phyloP scores from a whole-genome alignment of 164 flowering plant genomes.

The Vitis vinifera region DNA sequence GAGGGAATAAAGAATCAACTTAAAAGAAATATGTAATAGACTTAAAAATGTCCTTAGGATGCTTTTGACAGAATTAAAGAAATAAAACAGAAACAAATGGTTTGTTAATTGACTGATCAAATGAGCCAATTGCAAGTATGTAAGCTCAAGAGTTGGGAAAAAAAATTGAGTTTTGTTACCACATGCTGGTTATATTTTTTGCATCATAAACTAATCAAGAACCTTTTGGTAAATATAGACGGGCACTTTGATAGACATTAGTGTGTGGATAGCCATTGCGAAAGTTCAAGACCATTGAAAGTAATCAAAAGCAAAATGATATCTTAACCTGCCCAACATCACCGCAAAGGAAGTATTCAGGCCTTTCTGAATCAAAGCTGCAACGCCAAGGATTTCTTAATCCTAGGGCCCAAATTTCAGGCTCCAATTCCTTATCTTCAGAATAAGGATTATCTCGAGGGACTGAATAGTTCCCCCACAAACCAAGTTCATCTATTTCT shows the following conservation, averaged over 20 bases:
- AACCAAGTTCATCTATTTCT: constrained; percentile 23
- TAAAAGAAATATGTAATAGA: too few species aligned
- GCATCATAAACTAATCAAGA: too few species aligned
- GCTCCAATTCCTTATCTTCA: constrained; percentile 39
- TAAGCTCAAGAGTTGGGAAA: too few species aligned
- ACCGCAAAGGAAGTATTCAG: constrained; percentile 55
- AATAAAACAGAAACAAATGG: neutral
- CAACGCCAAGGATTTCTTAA: constrained; percentile 69
- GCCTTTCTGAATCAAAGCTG: constrained; percentile 56
- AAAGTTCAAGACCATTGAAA: too few species aligned
- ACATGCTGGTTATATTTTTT: too few species aligned
- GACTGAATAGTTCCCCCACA: constrained; percentile 60
- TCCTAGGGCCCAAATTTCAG: constrained; percentile 63
- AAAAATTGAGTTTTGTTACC: too few species aligned
- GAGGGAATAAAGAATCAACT: neutral
- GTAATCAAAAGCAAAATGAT: too few species aligned
- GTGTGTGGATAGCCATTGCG: too few species aligned
- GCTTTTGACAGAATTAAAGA: neutral
- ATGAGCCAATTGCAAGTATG: too few species aligned
- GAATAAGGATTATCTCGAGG: constrained; percentile 54
- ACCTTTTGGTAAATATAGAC: too few species aligned
- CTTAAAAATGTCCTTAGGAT: neutral
- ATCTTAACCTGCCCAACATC: constrained; percentile 52
- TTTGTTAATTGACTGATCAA: too few species aligned
- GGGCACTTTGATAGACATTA: too few species aligned